Base-by-base conservation (phyloP, 306 rosid genomes). In the Trifolium pratense region DNA sequence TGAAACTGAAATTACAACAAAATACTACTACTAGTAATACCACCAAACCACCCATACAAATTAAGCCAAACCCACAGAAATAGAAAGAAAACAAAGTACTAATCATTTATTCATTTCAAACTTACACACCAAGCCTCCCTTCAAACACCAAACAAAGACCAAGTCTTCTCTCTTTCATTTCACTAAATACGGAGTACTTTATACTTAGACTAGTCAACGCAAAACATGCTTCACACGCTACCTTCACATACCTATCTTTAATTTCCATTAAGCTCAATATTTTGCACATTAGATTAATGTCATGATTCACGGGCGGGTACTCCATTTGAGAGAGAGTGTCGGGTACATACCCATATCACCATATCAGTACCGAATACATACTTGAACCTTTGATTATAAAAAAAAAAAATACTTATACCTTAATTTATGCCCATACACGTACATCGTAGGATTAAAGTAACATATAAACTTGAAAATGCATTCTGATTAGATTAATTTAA, bases 401-500 rank as follows among this genome's bases (percentile, higher is more conserved):
- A n/a, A n/a, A n/a, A n/a, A n/a, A n/a, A n/a, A n/a, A n/a, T n/a
- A n/a, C n/a, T n/a, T n/a, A n/a, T n/a, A n/a, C n/a, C n/a, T n/a
- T n/a, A n/a, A n/a, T n/a, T n/a, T n/a, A n/a, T n/a, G n/a, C n/a
- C n/a, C n/a, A n/a, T n/a, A n/a, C n/a, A n/a, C n/a, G n/a, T n/a
- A n/a, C n/a, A n/a, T n/a, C n/a, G n/a, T n/a, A n/a, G n/a, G n/a
- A n/a, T n/a, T n/a, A n/a, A 3, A 3, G 34, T 31, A 5, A 34
- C 37, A 34, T 2, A 32, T 43, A 43, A 78, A 73, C 25, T 48
- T n/a, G 1, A 12, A 48, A 62, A 59, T 61, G 25, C 79, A 73
- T 73, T 56, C 16, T 34, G 8, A 66, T 34, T 75, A 56, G 71
- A 48, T 74, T 49, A 71, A 75, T 43, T 53, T 61, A 51, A 43